Evolutionary conservation across 2,329 filamentous ascomycete species (phyloP), one percentile per base, ranked within the genome.

Genomic region (Pyrenochaeta sp.): DNA sequence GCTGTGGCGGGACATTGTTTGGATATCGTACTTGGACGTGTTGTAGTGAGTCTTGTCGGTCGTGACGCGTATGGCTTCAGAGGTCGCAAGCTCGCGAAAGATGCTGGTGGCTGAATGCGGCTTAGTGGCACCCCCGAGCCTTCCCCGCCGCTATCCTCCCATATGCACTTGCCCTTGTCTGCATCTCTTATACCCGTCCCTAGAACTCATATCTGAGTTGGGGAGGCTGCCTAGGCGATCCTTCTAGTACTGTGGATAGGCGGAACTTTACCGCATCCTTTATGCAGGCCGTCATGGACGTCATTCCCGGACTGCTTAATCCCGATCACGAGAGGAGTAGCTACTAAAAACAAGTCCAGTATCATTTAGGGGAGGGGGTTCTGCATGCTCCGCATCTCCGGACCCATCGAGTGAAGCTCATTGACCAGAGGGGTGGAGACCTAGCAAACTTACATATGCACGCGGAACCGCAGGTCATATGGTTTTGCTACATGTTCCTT

Each of bases 1-100:
- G 19, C 70, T 74, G 41, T 71, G 73, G 32, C 80, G 78, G 36
- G 80, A 80, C 81, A 83, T 82, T 18, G 35, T 58, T 47, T 21
- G 21, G 20, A 23, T 63, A 15, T 17, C 22, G 18, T 21, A 18
- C 9, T 35, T 10, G 7, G 30, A 26, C 1, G 24, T 3, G 14
- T 18, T 40, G 17, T 7, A 11, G 15, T 34, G 20, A n/a, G 14
- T 32, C 28, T 43, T 44, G 47, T 51, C 41, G 41, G 46, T 46
- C 27, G 18, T 35, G 38, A 40, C 50, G 47, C 54, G 55, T 48
- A 38, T 48, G 14, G 32, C 18, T 15, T 41, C 36, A 51, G n/a
- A n/a, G n/a, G n/a, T n/a, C n/a, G n/a, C n/a, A 39, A n/a, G 26
- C 41, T 51, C 40, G 50, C 46, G 51, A 51, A 44, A 41, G 3